Evolutionary conservation across 2,329 filamentous ascomycete genomes (phyloP).

Genomic region (Colletotrichum spaethianum): DNA sequence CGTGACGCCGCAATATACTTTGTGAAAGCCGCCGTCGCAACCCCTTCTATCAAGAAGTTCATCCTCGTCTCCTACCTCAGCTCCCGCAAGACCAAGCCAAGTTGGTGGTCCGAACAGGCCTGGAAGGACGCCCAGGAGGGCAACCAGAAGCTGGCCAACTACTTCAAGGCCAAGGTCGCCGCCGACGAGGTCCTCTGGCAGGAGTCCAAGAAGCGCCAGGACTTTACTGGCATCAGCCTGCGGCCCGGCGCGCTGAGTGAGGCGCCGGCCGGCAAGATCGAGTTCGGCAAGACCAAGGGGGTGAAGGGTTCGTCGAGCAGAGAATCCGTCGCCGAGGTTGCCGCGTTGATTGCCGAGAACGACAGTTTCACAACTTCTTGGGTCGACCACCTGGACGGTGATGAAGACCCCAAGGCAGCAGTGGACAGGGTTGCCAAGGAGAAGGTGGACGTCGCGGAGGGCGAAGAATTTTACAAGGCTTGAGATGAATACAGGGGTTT

Average conservation of each 20-base stretch:
- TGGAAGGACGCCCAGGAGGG: conserved; percentile 64
- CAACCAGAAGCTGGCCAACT: conserved; percentile 63
- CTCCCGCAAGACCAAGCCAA: conserved; percentile 64
- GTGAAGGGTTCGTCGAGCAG: conserved; percentile 63
- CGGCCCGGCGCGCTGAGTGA: conserved; percentile 66
- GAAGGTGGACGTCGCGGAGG: conserved; percentile 66
- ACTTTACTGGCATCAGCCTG: conserved; percentile 66
- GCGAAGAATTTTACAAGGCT: conserved; percentile 58
- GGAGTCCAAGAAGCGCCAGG: conserved; percentile 56
- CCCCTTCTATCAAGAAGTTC: conserved; percentile 71
- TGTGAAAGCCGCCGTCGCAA: conserved; percentile 70
- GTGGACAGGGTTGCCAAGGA: conserved; percentile 65
- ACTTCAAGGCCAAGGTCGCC: conserved; percentile 73
- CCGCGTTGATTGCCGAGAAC: conserved; percentile 67
- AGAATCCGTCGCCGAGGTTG: conserved; percentile 72
- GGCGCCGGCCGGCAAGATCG: conserved; percentile 63
- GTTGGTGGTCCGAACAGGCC: conserved; percentile 69
- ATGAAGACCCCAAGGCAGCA: conserved; percentile 62
- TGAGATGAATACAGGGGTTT: neutral
- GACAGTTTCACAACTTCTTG: conserved; percentile 64
- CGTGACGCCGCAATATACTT: conserved; percentile 75
- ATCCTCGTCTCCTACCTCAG: conserved; percentile 75
- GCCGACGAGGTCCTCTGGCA: conserved; percentile 71
- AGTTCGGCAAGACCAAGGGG: conserved; percentile 61
- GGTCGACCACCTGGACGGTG: conserved; percentile 69